Evolutionary conservation across 164 flowering plant species (phyloP), one percentile per base, ranked within the genome.

Genomic region (Berberis thunbergii): DNA sequence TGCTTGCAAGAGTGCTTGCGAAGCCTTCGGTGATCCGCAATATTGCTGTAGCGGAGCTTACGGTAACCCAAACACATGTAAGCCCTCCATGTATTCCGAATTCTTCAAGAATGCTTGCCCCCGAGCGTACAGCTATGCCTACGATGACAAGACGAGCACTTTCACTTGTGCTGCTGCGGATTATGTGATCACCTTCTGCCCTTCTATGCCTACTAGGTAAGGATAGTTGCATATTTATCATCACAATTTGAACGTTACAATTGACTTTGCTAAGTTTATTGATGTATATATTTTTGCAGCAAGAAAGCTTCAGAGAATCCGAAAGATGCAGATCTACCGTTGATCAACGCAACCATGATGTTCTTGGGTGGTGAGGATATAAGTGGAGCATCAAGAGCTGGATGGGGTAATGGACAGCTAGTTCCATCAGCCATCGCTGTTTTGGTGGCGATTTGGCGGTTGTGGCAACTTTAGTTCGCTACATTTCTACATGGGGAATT

Each of bases 1-100:
- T 11, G 97, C 92, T 7, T 91, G 97, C 62, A 84, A 68, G 68
- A 91, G 97, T 78, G 97, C 97, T 59, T 91, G 97, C 65, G 94
- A 82, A 69, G 94, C 96, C 1, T 87, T 91, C 54, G 71, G 70
- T 4, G 70, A 74, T 39, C 83, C 89, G 43, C 74, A 77, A 73
- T 91, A 91, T 45, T 91, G 97, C 58, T 91, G 97, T 72, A 85
- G 80, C 55, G 97, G 91, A 45, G 89, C 70, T 67, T 85, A 78
- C 59, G 81, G 73, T 1, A 71, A 76, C 8, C 94, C 96, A 0
- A 76, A 78, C 52, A 82, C 88, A 10, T 91, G 97, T 77, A 77
- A 81, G 59, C 96, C 96, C 0, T 69, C 85, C 1, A 11, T 77
- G 3, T 91, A 85, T 71, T 85, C 96, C 1, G 65, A 74, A 75